Evolutionary conservation across 352 stramenopile species (phyloP).

Genomic region (Halophytophthora batemanensis): DNA sequence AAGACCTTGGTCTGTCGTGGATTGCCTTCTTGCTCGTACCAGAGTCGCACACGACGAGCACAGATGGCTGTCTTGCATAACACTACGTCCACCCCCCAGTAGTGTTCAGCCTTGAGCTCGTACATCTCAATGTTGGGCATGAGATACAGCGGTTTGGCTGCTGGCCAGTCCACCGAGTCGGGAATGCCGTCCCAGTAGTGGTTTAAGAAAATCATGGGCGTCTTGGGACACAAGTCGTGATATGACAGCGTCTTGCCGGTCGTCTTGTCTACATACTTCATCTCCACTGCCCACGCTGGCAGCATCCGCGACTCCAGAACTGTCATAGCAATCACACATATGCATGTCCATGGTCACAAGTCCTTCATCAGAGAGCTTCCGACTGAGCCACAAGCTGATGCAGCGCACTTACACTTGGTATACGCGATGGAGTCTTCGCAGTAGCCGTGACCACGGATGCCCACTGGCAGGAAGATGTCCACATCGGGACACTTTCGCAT

Average conservation of each 20-base stretch:
- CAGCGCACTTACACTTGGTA: constrained; percentile 44
- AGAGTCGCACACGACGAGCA: constrained; percentile 35
- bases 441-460: constrained; percentile 52
- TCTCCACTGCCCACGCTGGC: constrained; percentile 39
- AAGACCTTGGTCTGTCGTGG: constrained; percentile 43
- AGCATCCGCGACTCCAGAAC: constrained; percentile 40
- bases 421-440: constrained; percentile 72
- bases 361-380: too few species aligned
- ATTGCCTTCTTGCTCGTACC: constrained; percentile 58
- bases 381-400: constrained; percentile 1
- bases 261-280: constrained; percentile 38
- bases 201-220: constrained; percentile 43
- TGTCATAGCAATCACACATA: constrained; percentile 4
- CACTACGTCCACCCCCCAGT: constrained; percentile 48
- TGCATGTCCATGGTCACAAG: too few species aligned
- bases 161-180: constrained; percentile 25
- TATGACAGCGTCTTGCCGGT: constrained; percentile 39
- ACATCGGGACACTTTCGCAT: constrained; percentile 54
- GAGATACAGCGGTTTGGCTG: constrained; percentile 32
- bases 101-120: constrained; percentile 46
- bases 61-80: constrained; percentile 60
- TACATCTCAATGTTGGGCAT: constrained; percentile 59
- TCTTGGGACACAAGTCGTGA: constrained; percentile 48
- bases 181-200: constrained; percentile 47
- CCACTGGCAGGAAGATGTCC: constrained; percentile 57